phyloP scores from a whole-genome alignment of 148 eudicot species.

The Diospyros lotus region DNA sequence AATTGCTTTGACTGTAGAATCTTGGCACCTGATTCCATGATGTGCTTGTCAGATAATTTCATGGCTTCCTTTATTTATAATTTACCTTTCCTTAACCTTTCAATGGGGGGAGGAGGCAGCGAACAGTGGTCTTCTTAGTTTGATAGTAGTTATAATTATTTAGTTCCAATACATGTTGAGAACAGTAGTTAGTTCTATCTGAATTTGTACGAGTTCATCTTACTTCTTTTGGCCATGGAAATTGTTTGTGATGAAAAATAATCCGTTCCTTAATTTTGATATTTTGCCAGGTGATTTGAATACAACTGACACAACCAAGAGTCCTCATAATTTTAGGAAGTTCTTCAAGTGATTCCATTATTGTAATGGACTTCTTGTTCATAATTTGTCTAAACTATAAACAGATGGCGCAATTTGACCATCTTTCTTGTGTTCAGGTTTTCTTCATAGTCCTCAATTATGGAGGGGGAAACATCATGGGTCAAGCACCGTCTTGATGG shows the following conservation, averaged over 20 bases:
- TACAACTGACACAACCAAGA: background rate
- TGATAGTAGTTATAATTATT: background rate
- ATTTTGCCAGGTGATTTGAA: constrained; percentile 3
- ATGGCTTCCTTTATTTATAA: background rate
- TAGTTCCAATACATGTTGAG: constrained; percentile 8
- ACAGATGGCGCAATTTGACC: background rate
- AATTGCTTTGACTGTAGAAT: constrained; percentile 1
- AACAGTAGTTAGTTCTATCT: background rate
- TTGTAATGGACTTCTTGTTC: background rate
- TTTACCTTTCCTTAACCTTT: background rate
- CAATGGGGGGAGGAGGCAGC: background rate
- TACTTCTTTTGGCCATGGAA: background rate
- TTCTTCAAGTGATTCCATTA: background rate
- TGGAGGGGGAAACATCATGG: constrained; percentile 71
- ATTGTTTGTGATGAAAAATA: background rate
- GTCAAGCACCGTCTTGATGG: constrained; percentile 39
- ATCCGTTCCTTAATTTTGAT: constrained; percentile 4
- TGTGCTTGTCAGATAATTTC: background rate
- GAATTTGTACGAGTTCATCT: background rate
- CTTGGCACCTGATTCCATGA: background rate
- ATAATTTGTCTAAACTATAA: background rate
- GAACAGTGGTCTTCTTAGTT: background rate
- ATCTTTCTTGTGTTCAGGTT: constrained; percentile 8
- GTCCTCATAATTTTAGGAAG: constrained; percentile 5
- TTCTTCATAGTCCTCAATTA: constrained; percentile 17